A percentile compares a stretch with the other conserved stretches of the same genome.
Evolutionary conservation across 2,329 filamentous ascomycete species (phyloP).

Genomic region (Cylindrodendrum hubeiense): DNA sequence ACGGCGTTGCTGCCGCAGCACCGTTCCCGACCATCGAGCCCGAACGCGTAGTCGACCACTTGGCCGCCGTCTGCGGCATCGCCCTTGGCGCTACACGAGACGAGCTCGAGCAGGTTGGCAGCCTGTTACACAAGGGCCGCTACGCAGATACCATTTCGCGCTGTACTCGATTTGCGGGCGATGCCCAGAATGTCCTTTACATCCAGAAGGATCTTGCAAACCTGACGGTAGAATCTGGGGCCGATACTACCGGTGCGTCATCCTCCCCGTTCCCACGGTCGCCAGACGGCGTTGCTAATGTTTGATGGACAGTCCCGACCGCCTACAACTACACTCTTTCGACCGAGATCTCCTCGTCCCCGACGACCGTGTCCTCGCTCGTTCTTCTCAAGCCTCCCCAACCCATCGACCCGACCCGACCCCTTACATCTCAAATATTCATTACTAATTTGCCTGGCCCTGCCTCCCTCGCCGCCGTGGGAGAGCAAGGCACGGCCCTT

Average conservation of each 20-base stretch:
- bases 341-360: slow-evolving; percentile 82
- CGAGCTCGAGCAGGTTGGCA: slow-evolving; percentile 85
- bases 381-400: slow-evolving; percentile 90
- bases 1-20: slow-evolving; percentile 58
- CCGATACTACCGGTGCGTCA: slow-evolving; percentile 58
- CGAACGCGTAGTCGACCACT: slow-evolving; percentile 77
- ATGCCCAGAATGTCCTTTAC: slow-evolving; percentile 89
- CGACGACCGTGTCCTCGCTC: slow-evolving; percentile 86
- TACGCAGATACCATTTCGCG: slow-evolving; percentile 86
- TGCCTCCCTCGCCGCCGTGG: slow-evolving; percentile 75
- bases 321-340: slow-evolving; percentile 84
- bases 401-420: slow-evolving; percentile 85
- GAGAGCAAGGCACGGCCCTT: slow-evolving; percentile 77
- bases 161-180: slow-evolving; percentile 90
- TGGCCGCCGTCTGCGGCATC: slow-evolving; percentile 77
- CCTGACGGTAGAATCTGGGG: slow-evolving; percentile 63
- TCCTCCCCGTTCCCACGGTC: not conserved
- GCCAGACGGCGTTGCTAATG: slow-evolving; percentile 23
- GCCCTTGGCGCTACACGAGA: slow-evolving; percentile 80
- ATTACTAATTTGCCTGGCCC: slow-evolving; percentile 92
- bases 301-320: slow-evolving; percentile 51
- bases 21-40: slow-evolving; percentile 73
- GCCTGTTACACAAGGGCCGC: slow-evolving; percentile 80
- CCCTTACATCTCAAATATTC: slow-evolving; percentile 89
- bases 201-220: slow-evolving; percentile 84